Conservation (phyloP, 345 rosid genomes). For the Alliaria petiolata region DNA sequence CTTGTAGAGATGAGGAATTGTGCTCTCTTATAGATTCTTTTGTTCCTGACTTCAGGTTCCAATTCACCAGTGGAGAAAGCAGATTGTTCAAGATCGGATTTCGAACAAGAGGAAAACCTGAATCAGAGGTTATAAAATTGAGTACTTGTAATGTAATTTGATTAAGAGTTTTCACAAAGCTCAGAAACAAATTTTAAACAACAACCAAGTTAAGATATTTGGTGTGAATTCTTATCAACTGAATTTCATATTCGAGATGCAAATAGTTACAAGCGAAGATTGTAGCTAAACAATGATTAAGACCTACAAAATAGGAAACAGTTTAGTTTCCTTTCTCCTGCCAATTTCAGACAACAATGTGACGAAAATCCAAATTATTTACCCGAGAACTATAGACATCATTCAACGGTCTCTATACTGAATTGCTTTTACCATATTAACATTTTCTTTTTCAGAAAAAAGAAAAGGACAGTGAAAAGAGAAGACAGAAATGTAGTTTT, state of each 20-base stretch:
- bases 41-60: slow-evolving; percentile 48
- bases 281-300: neutral
- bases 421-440: neutral
- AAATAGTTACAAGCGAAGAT: neutral
- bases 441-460: neutral
- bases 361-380: neutral
- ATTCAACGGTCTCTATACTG: slow-evolving; percentile 24
- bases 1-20: neutral
- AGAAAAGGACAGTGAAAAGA: slow-evolving; percentile 32
- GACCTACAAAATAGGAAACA: neutral
- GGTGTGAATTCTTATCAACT: neutral
- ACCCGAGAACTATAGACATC: neutral
- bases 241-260: neutral
- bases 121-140: neutral
- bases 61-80: slow-evolving; percentile 63
- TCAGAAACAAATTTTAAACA: neutral
- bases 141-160: neutral
- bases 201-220: neutral
- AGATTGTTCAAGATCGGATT: slow-evolving; percentile 35
- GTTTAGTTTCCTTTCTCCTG: slow-evolving; percentile 18
- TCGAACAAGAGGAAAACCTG: neutral
- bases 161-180: neutral
- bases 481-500: slow-evolving; percentile 21
- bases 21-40: neutral
- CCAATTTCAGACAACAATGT: neutral